A percentile compares a stretch with the other conserved stretches of the same genome.
phyloP scores from a whole-genome alignment of 2,329 filamentous ascomycete species.

The Xylariaceae sp. region DNA sequence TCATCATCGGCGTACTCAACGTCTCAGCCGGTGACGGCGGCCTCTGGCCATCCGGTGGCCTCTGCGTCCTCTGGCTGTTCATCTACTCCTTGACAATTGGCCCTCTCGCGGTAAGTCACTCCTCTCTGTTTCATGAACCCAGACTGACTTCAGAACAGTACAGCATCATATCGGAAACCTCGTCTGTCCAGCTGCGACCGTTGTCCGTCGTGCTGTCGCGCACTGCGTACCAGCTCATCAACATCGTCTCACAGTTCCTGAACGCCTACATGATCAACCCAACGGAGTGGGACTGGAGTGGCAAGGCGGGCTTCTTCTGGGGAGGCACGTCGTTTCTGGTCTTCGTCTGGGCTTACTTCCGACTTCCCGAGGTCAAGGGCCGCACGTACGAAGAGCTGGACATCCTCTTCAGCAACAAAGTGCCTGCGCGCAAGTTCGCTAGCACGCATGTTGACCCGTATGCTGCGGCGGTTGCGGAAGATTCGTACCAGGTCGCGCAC shows the following conservation, averaged over 20 bases:
- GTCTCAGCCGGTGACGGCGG: constrained; percentile 37
- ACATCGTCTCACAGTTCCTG: constrained; percentile 37
- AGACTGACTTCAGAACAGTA: constrained; percentile 27
- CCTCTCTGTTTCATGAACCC: too few relatives aligned
- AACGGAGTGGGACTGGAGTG: constrained; percentile 35
- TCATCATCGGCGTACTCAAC: constrained; percentile 36
- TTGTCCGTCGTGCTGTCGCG: constrained; percentile 43
- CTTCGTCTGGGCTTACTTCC: constrained; percentile 47
- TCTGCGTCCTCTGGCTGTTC: constrained; percentile 41
- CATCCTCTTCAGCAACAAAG: constrained; percentile 42
- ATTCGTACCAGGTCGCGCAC: too few relatives aligned
- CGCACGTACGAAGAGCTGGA: constrained; percentile 51
- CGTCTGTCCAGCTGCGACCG: constrained; percentile 40
- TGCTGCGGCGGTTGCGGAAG: constrained; percentile 2
- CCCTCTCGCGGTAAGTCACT: constrained; percentile 37
- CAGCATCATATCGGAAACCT: constrained; percentile 43
- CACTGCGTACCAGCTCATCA: constrained; percentile 38
- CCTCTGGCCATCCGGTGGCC: constrained; percentile 36
- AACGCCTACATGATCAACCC: constrained; percentile 36
- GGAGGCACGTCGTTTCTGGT: constrained; percentile 37
- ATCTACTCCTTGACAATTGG: constrained; percentile 44
- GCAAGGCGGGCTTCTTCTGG: constrained; percentile 41
- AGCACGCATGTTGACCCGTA: constrained; percentile 29
- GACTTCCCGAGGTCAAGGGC: constrained; percentile 47
- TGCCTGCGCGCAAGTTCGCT: constrained; percentile 35